Evolutionary conservation across 2,329 filamentous ascomycete genomes (phyloP), one percentile per base, ranked within the genome.

Genomic region (Diplodia seriata): DNA sequence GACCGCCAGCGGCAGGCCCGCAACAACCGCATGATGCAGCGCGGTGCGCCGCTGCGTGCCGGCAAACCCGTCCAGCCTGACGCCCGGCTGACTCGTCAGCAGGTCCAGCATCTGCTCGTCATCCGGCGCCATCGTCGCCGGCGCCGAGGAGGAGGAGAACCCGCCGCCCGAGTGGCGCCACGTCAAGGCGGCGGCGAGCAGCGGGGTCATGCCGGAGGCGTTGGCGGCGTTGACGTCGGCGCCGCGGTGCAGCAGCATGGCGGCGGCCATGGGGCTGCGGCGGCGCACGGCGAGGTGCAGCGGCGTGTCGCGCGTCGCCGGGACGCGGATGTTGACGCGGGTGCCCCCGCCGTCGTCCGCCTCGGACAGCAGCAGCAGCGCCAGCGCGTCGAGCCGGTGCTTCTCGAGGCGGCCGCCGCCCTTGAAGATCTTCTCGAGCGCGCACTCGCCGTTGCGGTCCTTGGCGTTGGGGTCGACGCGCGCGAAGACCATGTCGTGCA

Each of bases 221-320:
- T 67, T 69, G 18, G n/a, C 40, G 4, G 64, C 68, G 31, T 67
- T 69, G 26, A 67, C 64, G 20, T 69, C 47, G 5, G 64, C 68
- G 18, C 47, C 47, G 18, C 43, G 68, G 64, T 67, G 29, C 12
- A 69, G 43, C n/a, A 69, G 54, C 68, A 69, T 67, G 8, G 50
- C 63, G 1, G 51, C 55, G 18, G 68, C 68, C 26, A 33, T 47
- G 7, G 55, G 20, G 33, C 66, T 64, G 20, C 56, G 36, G 2
- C 68, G 36, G 15, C 64, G 54, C 15, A 69, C 65, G 0, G 68
- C 68, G 23, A 69, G 15, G 18, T 69, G 68, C 11, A 69, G 47
- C 15, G 64, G 63, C 5, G 63, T 69, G n/a, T 69, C 54, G 4
- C 43, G 64, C 15, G 64, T 69, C 8, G 54, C 68, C 12, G 29